These are phyloP conservation scores for Torrubiellomyces zombiae DNA, from an alignment of 2,329 filamentous ascomycete genomes.

Conservation along the genomic window DNA sequence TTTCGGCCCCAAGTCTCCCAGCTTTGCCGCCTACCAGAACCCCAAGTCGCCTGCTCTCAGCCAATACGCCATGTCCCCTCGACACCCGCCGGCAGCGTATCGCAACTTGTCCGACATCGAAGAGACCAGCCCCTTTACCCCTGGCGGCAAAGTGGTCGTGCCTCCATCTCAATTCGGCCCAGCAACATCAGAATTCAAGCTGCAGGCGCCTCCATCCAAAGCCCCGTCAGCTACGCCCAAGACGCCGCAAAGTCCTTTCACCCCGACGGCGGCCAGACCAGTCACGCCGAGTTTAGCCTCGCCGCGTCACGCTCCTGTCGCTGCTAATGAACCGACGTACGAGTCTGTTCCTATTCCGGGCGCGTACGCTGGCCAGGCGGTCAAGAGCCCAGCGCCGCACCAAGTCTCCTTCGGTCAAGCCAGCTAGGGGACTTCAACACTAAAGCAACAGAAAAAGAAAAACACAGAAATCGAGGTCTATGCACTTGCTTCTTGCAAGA, in stretches of 20 bases:
- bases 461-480: no score
- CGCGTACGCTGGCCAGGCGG: constrained; percentile 48
- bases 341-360: constrained; percentile 78
- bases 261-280: constrained; percentile 19
- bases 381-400: constrained; percentile 32
- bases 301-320: constrained; percentile 43
- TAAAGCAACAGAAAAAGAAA: no score
- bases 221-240: constrained; percentile 65
- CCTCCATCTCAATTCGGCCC: constrained; percentile 45
- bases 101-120: constrained; percentile 30
- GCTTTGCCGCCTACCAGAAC: constrained; percentile 5
- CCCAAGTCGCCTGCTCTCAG: constrained; percentile 26
- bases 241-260: constrained; percentile 45
- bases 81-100: constrained; percentile 42
- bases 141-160: constrained; percentile 38
- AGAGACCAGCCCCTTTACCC: constrained; percentile 31
- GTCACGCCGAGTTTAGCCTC: constrained; percentile 6
- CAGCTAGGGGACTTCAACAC: constrained; percentile 5
- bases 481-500: no score
- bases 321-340: constrained; percentile 70
- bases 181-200: constrained; percentile 52
- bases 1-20: constrained; percentile 50
- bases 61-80: constrained; percentile 38
- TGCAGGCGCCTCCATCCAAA: constrained; percentile 70
- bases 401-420: constrained; percentile 26